These are phyloP conservation scores for Lagerstroemia fauriei DNA, from an alignment of 441 rosid genomes.

Conservation along the genomic window DNA sequence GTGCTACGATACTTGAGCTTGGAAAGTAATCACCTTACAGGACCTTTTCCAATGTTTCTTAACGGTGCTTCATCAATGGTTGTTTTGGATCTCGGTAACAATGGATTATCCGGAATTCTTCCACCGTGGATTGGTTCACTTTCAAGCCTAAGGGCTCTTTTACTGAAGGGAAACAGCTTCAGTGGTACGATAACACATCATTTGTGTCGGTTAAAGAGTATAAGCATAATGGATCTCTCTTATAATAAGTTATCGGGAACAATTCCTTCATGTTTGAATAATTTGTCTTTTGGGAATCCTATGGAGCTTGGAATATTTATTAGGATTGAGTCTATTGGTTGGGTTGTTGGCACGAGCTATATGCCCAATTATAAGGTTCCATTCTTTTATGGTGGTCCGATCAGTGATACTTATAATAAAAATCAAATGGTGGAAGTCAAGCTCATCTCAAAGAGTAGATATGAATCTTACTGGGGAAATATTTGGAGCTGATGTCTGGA, in stretches of 20 bases:
- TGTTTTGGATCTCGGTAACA: neutral
- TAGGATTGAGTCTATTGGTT: neutral
- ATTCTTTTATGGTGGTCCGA: neutral
- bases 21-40: neutral
- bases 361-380: neutral
- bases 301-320: neutral
- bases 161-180: conserved; percentile 1
- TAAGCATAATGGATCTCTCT: conserved; percentile 22
- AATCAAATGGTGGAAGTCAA: neutral
- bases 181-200: neutral
- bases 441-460: conserved; percentile 17
- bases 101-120: neutral
- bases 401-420: too few species aligned
- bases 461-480: conserved; percentile 5
- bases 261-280: conserved; percentile 17
- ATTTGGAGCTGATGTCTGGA: conserved; percentile 13
- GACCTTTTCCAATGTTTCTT: neutral
- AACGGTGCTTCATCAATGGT: neutral
- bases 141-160: neutral
- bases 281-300: neutral
- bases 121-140: conserved; percentile 5
- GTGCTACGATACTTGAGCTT: neutral
- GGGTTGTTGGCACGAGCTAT: neutral
- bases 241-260: neutral
- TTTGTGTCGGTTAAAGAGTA: neutral